These are phyloP conservation scores for Gynandropsis gynandra DNA, from an alignment of 345 rosid species.

Conservation along the genomic window DNA sequence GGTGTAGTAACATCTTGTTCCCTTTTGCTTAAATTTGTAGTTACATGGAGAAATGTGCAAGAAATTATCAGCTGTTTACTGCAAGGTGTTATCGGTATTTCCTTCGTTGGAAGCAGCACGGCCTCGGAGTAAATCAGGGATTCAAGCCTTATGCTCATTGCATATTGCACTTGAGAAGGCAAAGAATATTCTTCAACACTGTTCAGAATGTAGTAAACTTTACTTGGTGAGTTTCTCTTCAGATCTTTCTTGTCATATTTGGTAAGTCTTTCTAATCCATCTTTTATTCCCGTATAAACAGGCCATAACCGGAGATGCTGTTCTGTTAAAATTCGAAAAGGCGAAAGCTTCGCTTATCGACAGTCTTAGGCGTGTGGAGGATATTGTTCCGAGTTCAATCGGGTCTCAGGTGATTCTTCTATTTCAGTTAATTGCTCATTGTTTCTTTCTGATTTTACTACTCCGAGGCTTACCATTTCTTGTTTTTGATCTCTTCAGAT, in stretches of 20 bases:
- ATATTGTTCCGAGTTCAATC: conserved; percentile 81
- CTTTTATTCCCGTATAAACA: conserved; percentile 16
- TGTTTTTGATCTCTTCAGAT: conserved; percentile 41
- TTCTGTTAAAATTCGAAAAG: conserved; percentile 78
- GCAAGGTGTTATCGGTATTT: conserved; percentile 65
- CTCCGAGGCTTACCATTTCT: neutral
- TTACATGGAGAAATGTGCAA: conserved; percentile 93
- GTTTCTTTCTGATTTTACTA: neutral
- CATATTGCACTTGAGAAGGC: conserved; percentile 91
- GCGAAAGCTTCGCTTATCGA: conserved; percentile 62
- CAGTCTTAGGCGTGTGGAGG: conserved; percentile 88
- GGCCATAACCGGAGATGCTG: conserved; percentile 96
- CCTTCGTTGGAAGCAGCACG: conserved; percentile 96
- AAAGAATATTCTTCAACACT: conserved; percentile 78
- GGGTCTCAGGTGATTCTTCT: conserved; percentile 58
- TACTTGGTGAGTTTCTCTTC: conserved; percentile 56
- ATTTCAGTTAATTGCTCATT: conserved; percentile 1
- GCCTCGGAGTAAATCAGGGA: conserved; percentile 96
- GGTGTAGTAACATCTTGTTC: neutral
- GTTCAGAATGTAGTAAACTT: conserved; percentile 87
- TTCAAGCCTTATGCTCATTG: conserved; percentile 86
- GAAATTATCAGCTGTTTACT: conserved; percentile 55
- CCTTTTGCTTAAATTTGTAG: conserved; percentile 33
- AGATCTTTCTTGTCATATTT: conserved; percentile 8
- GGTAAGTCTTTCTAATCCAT: neutral